A percentile compares a stretch with the other conserved stretches of the same genome.
phyloP scores from a whole-genome alignment of 192 early-diverging fungal genomes.

The Chytriomyces sp. region DNA sequence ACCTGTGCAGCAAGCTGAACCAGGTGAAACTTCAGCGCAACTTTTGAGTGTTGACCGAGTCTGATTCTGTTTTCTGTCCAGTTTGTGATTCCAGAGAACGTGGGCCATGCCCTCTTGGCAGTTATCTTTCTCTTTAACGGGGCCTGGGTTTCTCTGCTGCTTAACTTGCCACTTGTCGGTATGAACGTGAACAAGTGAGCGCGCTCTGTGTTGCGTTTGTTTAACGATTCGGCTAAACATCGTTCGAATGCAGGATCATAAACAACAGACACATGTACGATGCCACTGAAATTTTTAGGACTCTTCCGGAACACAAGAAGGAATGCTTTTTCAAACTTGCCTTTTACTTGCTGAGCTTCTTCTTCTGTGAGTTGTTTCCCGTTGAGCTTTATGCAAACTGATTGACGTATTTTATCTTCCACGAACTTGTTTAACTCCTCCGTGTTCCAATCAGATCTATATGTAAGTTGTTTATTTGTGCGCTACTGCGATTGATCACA shows the following conservation, averaged over 20 bases:
- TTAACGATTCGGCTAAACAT: not conserved
- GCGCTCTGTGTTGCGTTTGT: not conserved
- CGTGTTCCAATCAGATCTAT: not conserved
- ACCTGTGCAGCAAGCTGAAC: conserved; percentile 95
- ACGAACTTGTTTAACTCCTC: not conserved
- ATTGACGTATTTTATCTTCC: conserved; percentile 4
- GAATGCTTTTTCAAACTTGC: conserved; percentile 97
- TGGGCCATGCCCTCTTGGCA: conserved; percentile 80
- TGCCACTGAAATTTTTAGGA: conserved; percentile 98
- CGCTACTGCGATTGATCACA: not conserved
- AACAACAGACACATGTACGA: conserved; percentile 92
- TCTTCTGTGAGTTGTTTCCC: conserved; percentile 59
- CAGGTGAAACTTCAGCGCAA: conserved; percentile 60
- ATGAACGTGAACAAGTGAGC: conserved; percentile 86
- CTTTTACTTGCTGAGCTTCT: conserved; percentile 94
- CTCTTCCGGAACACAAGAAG: conserved; percentile 88
- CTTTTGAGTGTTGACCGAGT: not conserved
- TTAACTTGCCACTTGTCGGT: conserved; percentile 85
- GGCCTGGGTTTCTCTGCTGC: conserved; percentile 81
- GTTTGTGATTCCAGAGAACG: conserved; percentile 95
- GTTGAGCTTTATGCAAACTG: not conserved
- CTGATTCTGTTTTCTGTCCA: conserved; percentile 38
- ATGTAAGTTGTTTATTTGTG: not conserved
- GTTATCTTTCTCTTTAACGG: conserved; percentile 85
- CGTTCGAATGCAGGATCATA: conserved; percentile 63